These are phyloP conservation scores for Phytophthora meadii DNA, from an alignment of 352 stramenopile genomes.

Conservation along the genomic window DNA sequence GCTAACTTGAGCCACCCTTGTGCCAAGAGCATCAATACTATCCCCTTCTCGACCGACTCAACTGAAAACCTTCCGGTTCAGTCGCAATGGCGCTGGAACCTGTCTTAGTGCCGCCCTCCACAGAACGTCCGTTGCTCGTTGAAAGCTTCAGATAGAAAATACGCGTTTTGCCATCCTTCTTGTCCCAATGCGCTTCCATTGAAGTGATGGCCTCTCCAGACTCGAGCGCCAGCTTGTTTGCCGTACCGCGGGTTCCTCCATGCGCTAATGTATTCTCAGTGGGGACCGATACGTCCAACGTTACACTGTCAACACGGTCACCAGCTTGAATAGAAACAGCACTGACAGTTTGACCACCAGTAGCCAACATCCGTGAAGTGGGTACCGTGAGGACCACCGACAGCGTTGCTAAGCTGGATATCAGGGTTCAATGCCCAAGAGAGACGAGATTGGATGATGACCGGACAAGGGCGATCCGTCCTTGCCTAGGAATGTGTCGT, in stretches of 20 bases:
- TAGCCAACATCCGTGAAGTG: constrained; percentile 47
- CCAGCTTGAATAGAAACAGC: constrained; percentile 42
- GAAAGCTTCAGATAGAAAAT: constrained; percentile 55
- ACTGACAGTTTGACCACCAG: constrained; percentile 31
- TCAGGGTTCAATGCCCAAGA: constrained; percentile 45
- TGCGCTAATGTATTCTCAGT: constrained; percentile 40
- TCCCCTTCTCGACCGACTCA: constrained; percentile 34
- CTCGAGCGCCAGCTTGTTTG: constrained; percentile 39
- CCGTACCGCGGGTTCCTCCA: constrained; percentile 42
- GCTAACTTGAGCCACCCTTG: constrained; percentile 3
- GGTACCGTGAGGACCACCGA: constrained; percentile 46
- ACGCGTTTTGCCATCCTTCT: constrained; percentile 45
- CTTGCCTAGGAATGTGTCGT: constrained; percentile 41
- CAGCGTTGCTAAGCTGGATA: constrained; percentile 43
- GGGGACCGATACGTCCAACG: constrained; percentile 20
- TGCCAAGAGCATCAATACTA: constrained; percentile 44
- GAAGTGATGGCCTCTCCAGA: constrained; percentile 50
- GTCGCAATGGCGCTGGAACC: constrained; percentile 36
- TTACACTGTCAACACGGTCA: constrained; percentile 44
- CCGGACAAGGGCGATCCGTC: constrained; percentile 45
- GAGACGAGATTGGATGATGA: constrained; percentile 52
- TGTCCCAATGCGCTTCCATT: constrained; percentile 50
- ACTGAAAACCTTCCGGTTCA: constrained; percentile 48
- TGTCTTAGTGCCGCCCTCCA: constrained; percentile 39
- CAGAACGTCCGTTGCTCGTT: constrained; percentile 41